Evolutionary conservation across 352 stramenopile genomes (phyloP), one percentile per base, ranked within the genome.

Genomic region (Phytophthora nicotianae): DNA sequence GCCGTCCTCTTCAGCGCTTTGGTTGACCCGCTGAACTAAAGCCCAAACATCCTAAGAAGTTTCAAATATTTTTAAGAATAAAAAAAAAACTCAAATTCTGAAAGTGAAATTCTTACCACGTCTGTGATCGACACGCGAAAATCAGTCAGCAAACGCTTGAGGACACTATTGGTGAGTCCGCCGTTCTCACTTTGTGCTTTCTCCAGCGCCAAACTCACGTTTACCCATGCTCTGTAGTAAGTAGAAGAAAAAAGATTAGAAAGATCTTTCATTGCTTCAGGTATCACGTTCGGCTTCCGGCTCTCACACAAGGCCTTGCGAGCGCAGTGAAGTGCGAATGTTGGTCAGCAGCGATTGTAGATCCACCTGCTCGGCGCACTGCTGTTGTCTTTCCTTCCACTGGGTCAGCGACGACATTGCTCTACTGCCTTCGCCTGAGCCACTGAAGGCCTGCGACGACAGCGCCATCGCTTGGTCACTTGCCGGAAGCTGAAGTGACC

Each of bases 321-420:
- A 20, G 2, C 78, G 77, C 1, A 92, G 58, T 5, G 64, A 52
- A 10, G 48, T 66, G 43, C 81, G 79, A 2, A 90, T 27, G 14
- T 62, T 72, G 5, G 66, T 57, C 42, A 90, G 58, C 8, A 92
- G 64, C 11, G 65, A 68, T 5, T 54, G 50, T 4, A 88, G 52
- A 41, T 90, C 78, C n/a, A 92, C 70, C 24, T 87, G 73, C 13
- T 82, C 73, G 14, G 81, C 81, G 11, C 68, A 85, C 57, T 89
- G 74, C 63, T 92, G 83, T 54, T 92, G 83, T 50, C 75, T 49
- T 16, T 61, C 66, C 66, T 90, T 89, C 83, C 83, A 92, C 57
- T 90, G 75, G 24, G 77, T 89, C 27, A 92, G 62, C 52, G 82
- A 89, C 54, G 81, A 83, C 24, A 77, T 63, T 32, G 57, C 19